phyloP scores from a whole-genome alignment of 768 basidiomycete genomes.

The Vararia minispora region DNA sequence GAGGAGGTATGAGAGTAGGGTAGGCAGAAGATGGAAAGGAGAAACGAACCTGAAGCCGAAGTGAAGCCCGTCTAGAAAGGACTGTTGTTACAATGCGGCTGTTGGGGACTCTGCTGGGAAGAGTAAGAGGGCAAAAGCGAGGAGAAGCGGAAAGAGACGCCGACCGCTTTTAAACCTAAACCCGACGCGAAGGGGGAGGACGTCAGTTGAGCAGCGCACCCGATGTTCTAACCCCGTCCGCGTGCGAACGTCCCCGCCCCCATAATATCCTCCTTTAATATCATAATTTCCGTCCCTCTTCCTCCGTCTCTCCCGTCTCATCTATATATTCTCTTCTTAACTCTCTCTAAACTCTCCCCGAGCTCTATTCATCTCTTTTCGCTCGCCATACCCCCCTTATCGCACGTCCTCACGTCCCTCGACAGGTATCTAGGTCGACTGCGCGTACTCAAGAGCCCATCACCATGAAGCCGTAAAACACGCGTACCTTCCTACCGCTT shows the following conservation, averaged over 20 bases:
- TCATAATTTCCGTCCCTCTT: too few species aligned
- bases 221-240: slow-evolving; percentile 1
- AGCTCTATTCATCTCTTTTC: too few species aligned
- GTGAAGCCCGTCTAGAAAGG: slow-evolving; percentile 68
- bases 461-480: too few species aligned
- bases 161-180: slow-evolving; percentile 9
- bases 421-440: too few species aligned
- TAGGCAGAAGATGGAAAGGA: slow-evolving; percentile 15
- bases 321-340: too few species aligned
- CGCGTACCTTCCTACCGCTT: too few species aligned
- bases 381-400: too few species aligned
- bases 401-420: too few species aligned
- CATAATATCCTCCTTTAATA: too few species aligned
- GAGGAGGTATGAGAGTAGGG: slow-evolving; percentile 15
- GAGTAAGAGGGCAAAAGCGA: slow-evolving; percentile 4
- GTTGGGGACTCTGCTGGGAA: slow-evolving; percentile 25
- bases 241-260: neutral
- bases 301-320: too few species aligned
- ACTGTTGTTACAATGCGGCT: slow-evolving; percentile 75
- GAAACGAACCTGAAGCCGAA: slow-evolving; percentile 52
- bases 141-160: slow-evolving; percentile 1
- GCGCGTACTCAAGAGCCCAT: too few species aligned
- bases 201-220: neutral
- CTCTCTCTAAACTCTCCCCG: too few species aligned
- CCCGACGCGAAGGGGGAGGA: slow-evolving; percentile 5